Evolutionary conservation across 2,329 filamentous ascomycete species (phyloP).

Genomic region (Bipolaris cookei): DNA sequence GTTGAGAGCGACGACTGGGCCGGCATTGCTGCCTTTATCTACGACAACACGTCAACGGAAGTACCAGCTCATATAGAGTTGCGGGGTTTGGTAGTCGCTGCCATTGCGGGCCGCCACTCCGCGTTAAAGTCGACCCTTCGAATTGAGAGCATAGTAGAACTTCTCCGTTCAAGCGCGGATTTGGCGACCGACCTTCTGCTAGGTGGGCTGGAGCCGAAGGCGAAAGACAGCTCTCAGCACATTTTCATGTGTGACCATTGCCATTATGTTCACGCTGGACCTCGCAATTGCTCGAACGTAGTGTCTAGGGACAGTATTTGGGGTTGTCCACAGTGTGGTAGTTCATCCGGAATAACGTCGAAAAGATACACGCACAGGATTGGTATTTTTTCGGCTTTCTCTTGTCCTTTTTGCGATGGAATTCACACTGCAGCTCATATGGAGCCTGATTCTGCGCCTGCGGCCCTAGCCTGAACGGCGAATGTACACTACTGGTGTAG

Average conservation of each 20-base stretch:
- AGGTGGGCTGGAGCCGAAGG: slow-evolving; percentile 10
- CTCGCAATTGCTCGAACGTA: slow-evolving; percentile 9
- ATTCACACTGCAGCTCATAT: slow-evolving; percentile 4
- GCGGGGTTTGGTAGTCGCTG: slow-evolving; percentile 15
- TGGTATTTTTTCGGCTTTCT: background rate
- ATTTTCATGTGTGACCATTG: slow-evolving; percentile 19
- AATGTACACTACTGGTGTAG: no score
- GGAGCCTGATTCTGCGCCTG: no score
- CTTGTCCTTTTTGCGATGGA: slow-evolving; percentile 12
- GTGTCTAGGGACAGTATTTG: background rate
- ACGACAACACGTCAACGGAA: slow-evolving; percentile 25
- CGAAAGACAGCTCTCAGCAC: slow-evolving; percentile 7
- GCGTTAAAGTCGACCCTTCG: slow-evolving; percentile 13
- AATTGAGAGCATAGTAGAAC: slow-evolving; percentile 12
- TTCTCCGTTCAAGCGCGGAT: slow-evolving; percentile 26
- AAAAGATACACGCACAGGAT: slow-evolving; percentile 3
- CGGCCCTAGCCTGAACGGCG: no score
- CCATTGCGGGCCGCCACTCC: slow-evolving; percentile 10
- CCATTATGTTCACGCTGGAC: slow-evolving; percentile 11
- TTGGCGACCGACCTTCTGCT: slow-evolving; percentile 28
- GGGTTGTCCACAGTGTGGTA: slow-evolving; percentile 10
- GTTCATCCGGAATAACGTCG: background rate
- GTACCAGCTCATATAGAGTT: slow-evolving; percentile 19
- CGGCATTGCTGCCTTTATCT: slow-evolving; percentile 24
- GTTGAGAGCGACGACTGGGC: slow-evolving; percentile 25